phyloP scores from a whole-genome alignment of 345 rosid genomes.

The Populus alba region DNA sequence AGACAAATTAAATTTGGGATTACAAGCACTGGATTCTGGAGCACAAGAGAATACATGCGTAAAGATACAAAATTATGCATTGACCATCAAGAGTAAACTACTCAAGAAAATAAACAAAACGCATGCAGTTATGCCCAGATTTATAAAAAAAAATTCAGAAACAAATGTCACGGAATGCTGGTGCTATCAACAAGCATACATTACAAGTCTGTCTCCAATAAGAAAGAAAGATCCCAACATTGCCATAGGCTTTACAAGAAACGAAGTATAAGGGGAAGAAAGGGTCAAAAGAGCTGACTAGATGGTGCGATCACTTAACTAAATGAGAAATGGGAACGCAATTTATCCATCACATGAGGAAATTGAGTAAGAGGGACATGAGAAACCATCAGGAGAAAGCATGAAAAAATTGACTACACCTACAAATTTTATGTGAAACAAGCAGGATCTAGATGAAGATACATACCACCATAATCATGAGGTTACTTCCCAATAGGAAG shows the following conservation, averaged over 20 bases:
- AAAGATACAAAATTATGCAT: background rate
- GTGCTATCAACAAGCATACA: background rate
- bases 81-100: background rate
- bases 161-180: background rate
- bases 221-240: background rate
- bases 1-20: constrained; percentile 1
- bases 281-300: background rate
- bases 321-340: background rate
- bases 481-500: background rate
- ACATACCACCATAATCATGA: background rate
- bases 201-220: background rate
- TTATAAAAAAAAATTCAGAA: too few species aligned
- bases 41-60: too few species aligned
- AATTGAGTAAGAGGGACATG: background rate
- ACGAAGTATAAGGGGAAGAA: background rate
- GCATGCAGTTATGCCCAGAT: background rate
- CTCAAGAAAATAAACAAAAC: background rate
- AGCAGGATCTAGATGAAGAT: background rate
- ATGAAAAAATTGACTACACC: background rate
- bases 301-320: background rate
- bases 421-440: background rate
- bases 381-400: background rate
- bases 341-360: background rate
- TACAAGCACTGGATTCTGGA: background rate
- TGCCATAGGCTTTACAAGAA: background rate